Base-by-base conservation (phyloP, 495 filamentous ascomycete genomes). In the Neurospora tetrasperma region DNA sequence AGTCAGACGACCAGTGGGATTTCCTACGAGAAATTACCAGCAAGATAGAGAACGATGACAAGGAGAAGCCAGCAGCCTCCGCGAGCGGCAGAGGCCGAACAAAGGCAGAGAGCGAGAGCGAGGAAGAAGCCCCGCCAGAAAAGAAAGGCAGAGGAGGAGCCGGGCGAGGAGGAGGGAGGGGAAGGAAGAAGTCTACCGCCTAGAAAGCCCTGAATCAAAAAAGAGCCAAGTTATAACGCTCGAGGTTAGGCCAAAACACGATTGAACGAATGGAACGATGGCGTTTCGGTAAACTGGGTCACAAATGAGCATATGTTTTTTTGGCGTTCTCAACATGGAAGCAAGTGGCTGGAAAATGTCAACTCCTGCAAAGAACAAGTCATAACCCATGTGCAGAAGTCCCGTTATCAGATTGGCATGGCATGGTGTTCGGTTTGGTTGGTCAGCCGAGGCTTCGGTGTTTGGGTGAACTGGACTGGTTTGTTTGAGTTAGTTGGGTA, bases 11-110 rank as follows among this genome's bases (percentile, higher is more conserved):
- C 71, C 93, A 96, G 76, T 92, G 96, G 80, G 96, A 99, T 82
- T 99, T 98, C 76, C 84, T 99, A 71, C 84, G 86, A 44, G 94
- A 97, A n/a, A 97, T 97, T 75, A 94, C 97, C 62, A 83, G 89
- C 72, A 94, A 93, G 76, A 90, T 98, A 0, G 89, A 91, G 5
- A 93, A 95, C 78, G 92, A 86, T 48, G 83, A 85, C 62, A 83
- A 85, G 71, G 77, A 71, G 3, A 71, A 72, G 75, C 74, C 16
- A 71, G 72, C 27, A 80, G 76, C 75, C 42, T 62, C 23, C 39
- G 75, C 74, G 16, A 70, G 75, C 4, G 73, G 73, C 14, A 70
- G 20, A 35, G 54, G 48, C 70, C 46, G 74, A 70, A 44, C 73
- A 38, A 83, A 83, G 73, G 77, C 76, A 9, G 84, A 85, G 44